Conservation (phyloP, 345 rosid species). For the Anacardium occidentale region DNA sequence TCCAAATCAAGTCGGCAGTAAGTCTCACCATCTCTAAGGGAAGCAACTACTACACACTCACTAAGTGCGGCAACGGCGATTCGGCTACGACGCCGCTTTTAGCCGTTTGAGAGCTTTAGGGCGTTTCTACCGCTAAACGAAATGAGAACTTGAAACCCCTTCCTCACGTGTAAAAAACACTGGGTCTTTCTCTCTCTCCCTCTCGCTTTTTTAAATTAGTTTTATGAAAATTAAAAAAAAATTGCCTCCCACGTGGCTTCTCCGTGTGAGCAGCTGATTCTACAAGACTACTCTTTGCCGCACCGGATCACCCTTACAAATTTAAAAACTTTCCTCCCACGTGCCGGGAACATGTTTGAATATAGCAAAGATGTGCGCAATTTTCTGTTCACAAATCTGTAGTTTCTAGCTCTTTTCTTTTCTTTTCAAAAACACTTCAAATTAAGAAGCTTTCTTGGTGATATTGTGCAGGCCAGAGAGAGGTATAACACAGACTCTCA, state of each 20-base stretch:
- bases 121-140: not conserved
- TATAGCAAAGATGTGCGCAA: constrained; percentile 1
- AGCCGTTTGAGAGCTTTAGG: not conserved
- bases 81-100: not conserved
- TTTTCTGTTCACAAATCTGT: not conserved
- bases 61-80: not conserved
- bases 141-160: not conserved
- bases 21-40: constrained; percentile 77
- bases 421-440: no score
- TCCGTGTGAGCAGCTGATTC: no score
- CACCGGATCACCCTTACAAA: no score
- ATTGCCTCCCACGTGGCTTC: no score
- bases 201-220: no score
- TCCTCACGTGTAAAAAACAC: not conserved
- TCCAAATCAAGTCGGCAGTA: constrained; percentile 97
- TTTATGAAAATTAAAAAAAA: no score
- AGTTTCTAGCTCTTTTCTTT: not conserved
- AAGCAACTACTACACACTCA: not conserved
- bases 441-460: no score
- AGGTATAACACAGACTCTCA: no score
- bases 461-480: no score
- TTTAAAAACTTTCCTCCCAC: no score
- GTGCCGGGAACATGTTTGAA: no score
- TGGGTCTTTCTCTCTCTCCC: constrained; percentile 15
- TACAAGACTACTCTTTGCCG: no score